phyloP scores from a whole-genome alignment of 2,329 filamentous ascomycete genomes.

The Pezicula radicicola region DNA sequence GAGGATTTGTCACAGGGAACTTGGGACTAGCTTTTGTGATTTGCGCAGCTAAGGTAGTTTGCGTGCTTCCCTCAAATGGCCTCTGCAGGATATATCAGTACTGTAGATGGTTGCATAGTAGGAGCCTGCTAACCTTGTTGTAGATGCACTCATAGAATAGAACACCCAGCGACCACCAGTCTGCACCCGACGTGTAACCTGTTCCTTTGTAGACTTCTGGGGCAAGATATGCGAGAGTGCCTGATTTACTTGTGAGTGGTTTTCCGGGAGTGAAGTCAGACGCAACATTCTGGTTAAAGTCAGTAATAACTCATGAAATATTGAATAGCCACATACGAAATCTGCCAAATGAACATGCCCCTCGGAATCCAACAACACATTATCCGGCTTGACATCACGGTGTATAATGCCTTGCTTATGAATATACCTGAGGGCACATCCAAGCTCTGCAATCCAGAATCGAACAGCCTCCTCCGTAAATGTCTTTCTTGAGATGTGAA shows the following conservation, averaged over 20 bases:
- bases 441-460: constrained; percentile 95
- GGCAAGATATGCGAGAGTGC: constrained; percentile 90
- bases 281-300: constrained; percentile 75
- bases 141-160: constrained; percentile 99
- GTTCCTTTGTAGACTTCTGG: constrained; percentile 91
- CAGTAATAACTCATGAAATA: constrained; percentile 23
- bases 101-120: background rate
- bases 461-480: constrained; percentile 96
- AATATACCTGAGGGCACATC: constrained; percentile 85
- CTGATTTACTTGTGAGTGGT: constrained; percentile 89
- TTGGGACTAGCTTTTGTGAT: constrained; percentile 81
- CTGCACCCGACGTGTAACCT: constrained; percentile 85
- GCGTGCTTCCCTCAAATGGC: constrained; percentile 87
- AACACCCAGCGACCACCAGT: constrained; percentile 98
- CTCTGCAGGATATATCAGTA: constrained; percentile 49
- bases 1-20: constrained; percentile 88
- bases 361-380: constrained; percentile 81
- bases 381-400: constrained; percentile 88
- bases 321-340: constrained; percentile 64
- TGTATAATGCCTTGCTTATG: constrained; percentile 87
- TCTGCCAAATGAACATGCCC: constrained; percentile 97
- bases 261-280: constrained; percentile 86
- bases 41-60: constrained; percentile 73
- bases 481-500: constrained; percentile 96
- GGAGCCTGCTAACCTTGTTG: constrained; percentile 69